Percentiles rank a stretch among this genome's conserved stretches.
Evolutionary conservation across 2,329 filamentous ascomycete species (phyloP).

Genomic region (Xylaria hypoxylon): DNA sequence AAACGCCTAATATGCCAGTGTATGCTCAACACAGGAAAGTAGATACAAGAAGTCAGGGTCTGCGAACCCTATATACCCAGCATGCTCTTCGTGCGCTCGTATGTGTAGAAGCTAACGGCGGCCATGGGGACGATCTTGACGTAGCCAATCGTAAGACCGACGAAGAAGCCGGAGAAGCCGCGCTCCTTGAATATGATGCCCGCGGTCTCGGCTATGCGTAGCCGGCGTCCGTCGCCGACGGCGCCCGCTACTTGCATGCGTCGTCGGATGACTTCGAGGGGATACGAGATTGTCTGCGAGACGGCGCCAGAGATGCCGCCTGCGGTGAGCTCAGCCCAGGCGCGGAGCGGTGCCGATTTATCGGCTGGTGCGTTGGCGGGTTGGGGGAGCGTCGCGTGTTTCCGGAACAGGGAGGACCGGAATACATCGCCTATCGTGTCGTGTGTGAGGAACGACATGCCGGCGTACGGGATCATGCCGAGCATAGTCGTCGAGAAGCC

Average conservation of each 20-base stretch:
- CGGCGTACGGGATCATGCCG: conserved; percentile 97
- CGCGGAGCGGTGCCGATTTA: conserved; percentile 79
- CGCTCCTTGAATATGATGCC: conserved; percentile 78
- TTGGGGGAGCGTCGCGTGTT: conserved; percentile 79
- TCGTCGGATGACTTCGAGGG: conserved; percentile 89
- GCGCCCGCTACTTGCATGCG: conserved; percentile 97
- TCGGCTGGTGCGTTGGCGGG: conserved; percentile 64
- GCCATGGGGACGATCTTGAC: conserved; percentile 92
- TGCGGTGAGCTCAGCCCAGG: conserved; percentile 86
- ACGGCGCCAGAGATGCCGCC: conserved; percentile 89
- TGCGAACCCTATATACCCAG: conserved; percentile 80
- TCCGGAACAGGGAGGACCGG: conserved; percentile 73
- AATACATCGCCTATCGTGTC: conserved; percentile 89
- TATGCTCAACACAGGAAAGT: conserved; percentile 29
- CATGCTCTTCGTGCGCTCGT: conserved; percentile 71
- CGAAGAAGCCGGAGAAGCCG: conserved; percentile 86
- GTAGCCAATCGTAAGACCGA: conserved; percentile 94
- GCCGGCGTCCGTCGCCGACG: conserved; percentile 85
- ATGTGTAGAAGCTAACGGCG: conserved; percentile 76
- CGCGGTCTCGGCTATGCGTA: conserved; percentile 83
- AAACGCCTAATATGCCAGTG: conserved; percentile 42
- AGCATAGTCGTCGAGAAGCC: conserved; percentile 91
- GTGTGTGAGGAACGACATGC: conserved; percentile 94
- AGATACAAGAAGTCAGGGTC: too few relatives aligned
- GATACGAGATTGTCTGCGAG: conserved; percentile 92